A percentile compares a stretch with the other conserved stretches of the same genome.
Conservation (phyloP, 192 early-diverging fungal genomes). For the Cetraspora pellucida region DNA sequence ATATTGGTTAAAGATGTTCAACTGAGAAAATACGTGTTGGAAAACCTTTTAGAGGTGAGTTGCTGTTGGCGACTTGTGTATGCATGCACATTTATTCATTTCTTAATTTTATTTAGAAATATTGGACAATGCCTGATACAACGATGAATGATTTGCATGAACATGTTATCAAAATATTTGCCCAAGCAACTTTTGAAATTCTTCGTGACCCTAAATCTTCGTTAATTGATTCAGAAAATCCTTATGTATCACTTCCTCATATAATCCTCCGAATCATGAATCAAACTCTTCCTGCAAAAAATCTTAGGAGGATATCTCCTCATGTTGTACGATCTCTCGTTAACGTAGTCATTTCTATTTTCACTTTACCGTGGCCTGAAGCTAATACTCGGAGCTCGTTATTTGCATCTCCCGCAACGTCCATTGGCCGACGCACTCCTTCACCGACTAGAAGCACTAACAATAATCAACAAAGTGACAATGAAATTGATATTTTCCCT, state of each 20-base stretch:
- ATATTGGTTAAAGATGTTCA: conserved; percentile 29
- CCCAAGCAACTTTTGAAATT: conserved; percentile 27
- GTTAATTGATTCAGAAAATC: conserved; percentile 1
- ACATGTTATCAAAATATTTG: conserved; percentile 31
- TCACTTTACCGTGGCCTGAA: conserved; percentile 6
- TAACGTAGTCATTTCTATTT: conserved; percentile 18
- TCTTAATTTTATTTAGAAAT: conserved; percentile 14
- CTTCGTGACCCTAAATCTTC: neutral
- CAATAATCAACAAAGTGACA: conserved; percentile 9
- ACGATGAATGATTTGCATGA: conserved; percentile 22
- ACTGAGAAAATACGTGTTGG: conserved; percentile 24
- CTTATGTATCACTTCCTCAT: conserved; percentile 5
- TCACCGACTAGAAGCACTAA: neutral
- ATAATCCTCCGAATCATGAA: conserved; percentile 6
- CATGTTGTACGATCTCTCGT: conserved; percentile 23
- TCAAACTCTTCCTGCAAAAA: conserved; percentile 9
- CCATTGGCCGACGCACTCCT: too few species aligned
- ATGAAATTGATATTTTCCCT: neutral
- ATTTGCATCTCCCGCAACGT: too few species aligned
- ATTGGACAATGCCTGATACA: conserved; percentile 29
- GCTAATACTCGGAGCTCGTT: too few species aligned
- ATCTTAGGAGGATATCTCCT: conserved; percentile 1
- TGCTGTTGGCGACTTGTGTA: neutral
- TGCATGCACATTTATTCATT: neutral
- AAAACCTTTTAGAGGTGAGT: conserved; percentile 19